Evolutionary conservation across 2,329 filamentous ascomycete genomes (phyloP), one percentile per base, ranked within the genome.

Genomic region (Ambrosiella cleistominuta): DNA sequence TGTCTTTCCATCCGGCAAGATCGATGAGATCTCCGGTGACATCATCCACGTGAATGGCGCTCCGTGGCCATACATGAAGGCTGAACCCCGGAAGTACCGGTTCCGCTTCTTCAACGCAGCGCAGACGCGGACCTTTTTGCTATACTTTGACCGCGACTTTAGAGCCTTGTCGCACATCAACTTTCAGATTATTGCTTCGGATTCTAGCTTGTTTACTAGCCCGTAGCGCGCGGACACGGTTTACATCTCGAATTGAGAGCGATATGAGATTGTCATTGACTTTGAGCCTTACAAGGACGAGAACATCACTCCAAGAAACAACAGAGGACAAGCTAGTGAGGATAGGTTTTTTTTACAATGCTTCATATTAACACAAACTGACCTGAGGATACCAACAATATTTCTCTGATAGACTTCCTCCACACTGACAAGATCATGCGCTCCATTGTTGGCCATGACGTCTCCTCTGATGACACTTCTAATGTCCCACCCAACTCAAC

Each of bases 71-170:
- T 80, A 71, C 62, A 63, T 79, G 8, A 70, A 73, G n/a, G 78
- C 81, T 3, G 75, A 82, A 66, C 77, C 76, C 6, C 73, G 78
- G 64, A 81, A 80, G 65, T 81, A 82, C 66, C 75, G 78, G 17
- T 73, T 82, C 62, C 69, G 78, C 1, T 64, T 80, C 57, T 70
- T 79, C 35, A 73, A 80, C 65, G 71, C 73, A 9, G 70, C 73
- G n/a, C 63, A 77, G 55, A 73, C 70, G 35, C 66, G 74, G 52
- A 70, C 71, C 13, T 80, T 75, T 59, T 66, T 70, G 13, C 66
- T 80, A 7, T 77, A 73, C 63, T 71, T 78, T 49, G 69, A 64
- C 15, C 63, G 65, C 38, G 68, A 69, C 19, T 64, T 66, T 36
- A 68, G 66, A 44, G 19, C 62, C 42, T 60, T 60, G 38, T 61